phyloP scores from a whole-genome alignment of 2,329 filamentous ascomycete species.

The Ophiostoma australiae region DNA sequence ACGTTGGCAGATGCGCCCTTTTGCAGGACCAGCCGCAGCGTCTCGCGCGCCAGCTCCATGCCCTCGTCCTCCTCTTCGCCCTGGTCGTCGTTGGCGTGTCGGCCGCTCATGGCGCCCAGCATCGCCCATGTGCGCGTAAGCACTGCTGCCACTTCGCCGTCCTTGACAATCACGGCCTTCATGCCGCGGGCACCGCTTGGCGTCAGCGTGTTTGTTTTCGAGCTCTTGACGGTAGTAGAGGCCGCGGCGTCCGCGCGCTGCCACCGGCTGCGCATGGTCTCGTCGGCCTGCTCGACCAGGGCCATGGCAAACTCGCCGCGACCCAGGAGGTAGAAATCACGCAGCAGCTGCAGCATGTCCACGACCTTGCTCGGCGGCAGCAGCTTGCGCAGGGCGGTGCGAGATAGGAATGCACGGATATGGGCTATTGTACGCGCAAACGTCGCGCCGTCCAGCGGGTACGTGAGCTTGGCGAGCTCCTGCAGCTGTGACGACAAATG shows the following conservation, averaged over 20 bases:
- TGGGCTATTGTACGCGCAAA: constrained; percentile 68
- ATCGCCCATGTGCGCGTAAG: constrained; percentile 73
- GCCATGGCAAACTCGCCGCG: constrained; percentile 88
- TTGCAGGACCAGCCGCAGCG: constrained; percentile 63
- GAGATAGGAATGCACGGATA: constrained; percentile 76
- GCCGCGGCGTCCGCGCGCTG: constrained; percentile 47
- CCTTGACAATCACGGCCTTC: constrained; percentile 67
- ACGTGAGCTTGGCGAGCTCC: constrained; percentile 61
- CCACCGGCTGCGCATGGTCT: constrained; percentile 69
- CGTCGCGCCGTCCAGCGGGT: constrained; percentile 67
- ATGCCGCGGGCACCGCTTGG: constrained; percentile 46
- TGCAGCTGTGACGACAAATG: constrained; percentile 61
- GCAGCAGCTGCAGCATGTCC: constrained; percentile 69
- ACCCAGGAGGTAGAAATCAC: constrained; percentile 82
- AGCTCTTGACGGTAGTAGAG: background rate
- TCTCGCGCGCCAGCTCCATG: constrained; percentile 73
- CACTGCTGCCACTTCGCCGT: constrained; percentile 76
- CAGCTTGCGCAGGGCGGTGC: constrained; percentile 75
- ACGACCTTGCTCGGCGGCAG: constrained; percentile 72
- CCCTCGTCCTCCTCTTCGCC: constrained; percentile 74
- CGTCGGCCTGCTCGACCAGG: constrained; percentile 78
- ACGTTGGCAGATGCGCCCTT: constrained; percentile 41
- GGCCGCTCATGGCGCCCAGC: constrained; percentile 67
- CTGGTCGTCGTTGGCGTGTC: constrained; percentile 60
- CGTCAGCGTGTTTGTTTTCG: constrained; percentile 14